Base-by-base conservation (phyloP, 2,329 filamentous ascomycete species). In the Arthrobotrys sinensis region DNA sequence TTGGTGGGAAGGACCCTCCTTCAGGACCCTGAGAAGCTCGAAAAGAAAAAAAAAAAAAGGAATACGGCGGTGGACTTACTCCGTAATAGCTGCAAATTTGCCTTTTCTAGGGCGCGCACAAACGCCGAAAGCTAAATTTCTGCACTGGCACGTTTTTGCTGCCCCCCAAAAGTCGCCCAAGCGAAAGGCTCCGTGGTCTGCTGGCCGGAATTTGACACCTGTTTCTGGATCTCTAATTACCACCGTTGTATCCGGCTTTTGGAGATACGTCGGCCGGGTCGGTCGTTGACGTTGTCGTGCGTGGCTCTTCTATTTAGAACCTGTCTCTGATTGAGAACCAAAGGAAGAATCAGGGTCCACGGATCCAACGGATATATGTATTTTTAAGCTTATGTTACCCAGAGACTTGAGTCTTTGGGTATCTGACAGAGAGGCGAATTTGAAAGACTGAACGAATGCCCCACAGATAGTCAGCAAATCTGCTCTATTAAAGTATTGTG, bases 341-440 rank as follows among this genome's bases (percentile, higher is more conserved):
- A 12, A 21, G 32, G 34, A 16, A 16, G 40, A 38, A 52, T 45
- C 45, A 62, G 53, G 21, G 14, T 24, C 21, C 24, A 70, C 75
- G 75, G 75, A 78, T 72, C 40, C 62, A 68, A 36, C 75, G 67
- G 75, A 71, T 78, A 78, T 68, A 77, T 65, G 67, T 77, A 72
- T 60, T 67, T 63, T 63, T 36, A 55, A 76, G 72, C 60, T 66
- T 62, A 36, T 53, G 21, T 48, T 14, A 57, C 52, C 19, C 28
- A 36, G 7, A 38, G 14, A n/a, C 12, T 11, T 53, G 50, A 57
- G 52, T 19, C 14, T 53, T 34, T 14, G 19, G 12, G 3, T 21
- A 8, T 38, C 21, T 28, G 12, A 52, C 2, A 10, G 8, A 28
- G 36, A 43, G 40, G 62, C 32, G 11, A 60, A 36, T 66, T 50